Percentiles rank a stretch among this genome's conserved stretches.
phyloP scores from a whole-genome alignment of 139 green algal genomes.

The Chlorella sp. region DNA sequence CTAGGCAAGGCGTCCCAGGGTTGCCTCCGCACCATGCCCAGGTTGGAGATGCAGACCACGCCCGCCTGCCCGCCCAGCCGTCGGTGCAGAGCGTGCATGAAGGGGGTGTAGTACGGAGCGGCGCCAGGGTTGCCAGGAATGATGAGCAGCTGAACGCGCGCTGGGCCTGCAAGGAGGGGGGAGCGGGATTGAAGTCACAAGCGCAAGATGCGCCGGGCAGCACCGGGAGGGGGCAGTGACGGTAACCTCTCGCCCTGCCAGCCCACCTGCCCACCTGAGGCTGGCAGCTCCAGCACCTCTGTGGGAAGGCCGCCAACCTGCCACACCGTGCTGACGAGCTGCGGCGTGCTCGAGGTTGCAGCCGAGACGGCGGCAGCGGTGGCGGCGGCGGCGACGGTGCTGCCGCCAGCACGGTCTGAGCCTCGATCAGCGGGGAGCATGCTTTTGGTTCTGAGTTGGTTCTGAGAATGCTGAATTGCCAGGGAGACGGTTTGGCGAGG shows the following conservation, averaged over 20 bases:
- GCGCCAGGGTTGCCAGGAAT: constrained; percentile 16
- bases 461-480: no score
- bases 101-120: background rate
- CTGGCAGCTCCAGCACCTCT: constrained; percentile 5
- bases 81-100: constrained; percentile 1
- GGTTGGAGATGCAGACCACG: background rate
- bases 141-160: constrained; percentile 5
- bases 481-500: no score
- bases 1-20: no score
- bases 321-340: background rate
- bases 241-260: no score
- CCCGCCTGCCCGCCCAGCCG: background rate
- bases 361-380: background rate
- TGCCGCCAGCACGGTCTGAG: background rate
- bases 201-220: no score
- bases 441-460: no score
- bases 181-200: no score
- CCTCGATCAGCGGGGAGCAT: no score
- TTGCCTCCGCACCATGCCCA: constrained; percentile 8
- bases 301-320: background rate
- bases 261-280: no score
- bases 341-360: background rate
- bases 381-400: background rate
- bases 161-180: no score
- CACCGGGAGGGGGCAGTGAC: no score